Base-by-base conservation (phyloP, 2,329 filamentous ascomycete species). In the Fusarium sp. region DNA sequence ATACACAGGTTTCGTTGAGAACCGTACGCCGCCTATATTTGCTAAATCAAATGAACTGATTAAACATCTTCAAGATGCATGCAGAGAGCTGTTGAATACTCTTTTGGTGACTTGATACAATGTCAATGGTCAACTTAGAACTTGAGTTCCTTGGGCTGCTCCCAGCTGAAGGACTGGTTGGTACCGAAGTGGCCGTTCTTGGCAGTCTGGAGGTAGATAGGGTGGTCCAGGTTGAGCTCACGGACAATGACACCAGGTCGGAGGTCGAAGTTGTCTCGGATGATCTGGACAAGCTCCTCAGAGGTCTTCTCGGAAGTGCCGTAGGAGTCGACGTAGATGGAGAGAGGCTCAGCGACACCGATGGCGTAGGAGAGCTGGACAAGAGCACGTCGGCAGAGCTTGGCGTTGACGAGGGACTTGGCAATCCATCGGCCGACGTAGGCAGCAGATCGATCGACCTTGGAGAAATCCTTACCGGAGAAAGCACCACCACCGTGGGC, bases 391-490 rank as follows among this genome's bases (percentile, higher is more conserved):
- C 96, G 95, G 81, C 94, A 94, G 73, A 99, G 93, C 80, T 93
- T 92, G 80, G 96, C 93, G 81, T 91, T 87, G 79, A 99, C 94
- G 76, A 99, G 91, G 47, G 96, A 99, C 91, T 99, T 99, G 87
- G 96, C 96, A 85, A 99, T 95, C 96, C 96, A 99, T 84, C 96
- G 95, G 79, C 90, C 95, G 79, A 98, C 92, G 88, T 99, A 99
- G 82, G 96, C 96, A 78, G 96, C 96, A 61, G 96, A 98, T 81
- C 96, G 94, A 84, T 99, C 96, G 86, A 99, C 96, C 91, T 99
- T 99, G 90, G 95, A 98, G 92, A 98, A 99, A 86, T 99, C 96
- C 93, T 99, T 99, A 82, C 96, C 96, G 81, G 96, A 98, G 93
- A 99, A 99, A 85, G 96, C 96, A 93, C 96, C 96, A 90, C 96